A percentile compares a stretch with the other conserved stretches of the same genome.
phyloP scores from a whole-genome alignment of 805 yeast species.

The Kazachstania viticola region DNA sequence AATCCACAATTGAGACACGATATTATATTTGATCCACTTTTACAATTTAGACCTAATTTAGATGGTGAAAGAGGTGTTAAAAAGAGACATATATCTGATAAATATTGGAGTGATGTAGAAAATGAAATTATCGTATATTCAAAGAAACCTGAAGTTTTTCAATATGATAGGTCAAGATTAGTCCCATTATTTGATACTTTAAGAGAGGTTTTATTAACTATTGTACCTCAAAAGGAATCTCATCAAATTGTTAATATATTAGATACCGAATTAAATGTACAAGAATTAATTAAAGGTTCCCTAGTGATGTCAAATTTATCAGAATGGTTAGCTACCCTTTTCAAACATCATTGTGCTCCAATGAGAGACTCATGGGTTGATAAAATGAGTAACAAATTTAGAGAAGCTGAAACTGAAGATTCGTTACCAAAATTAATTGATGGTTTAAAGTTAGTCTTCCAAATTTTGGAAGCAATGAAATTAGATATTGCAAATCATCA shows the following conservation, averaged over 20 bases:
- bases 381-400: slow-evolving; percentile 58
- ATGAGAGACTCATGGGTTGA: slow-evolving; percentile 88
- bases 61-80: slow-evolving; percentile 85
- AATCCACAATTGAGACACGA: slow-evolving; percentile 92
- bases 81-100: slow-evolving; percentile 64
- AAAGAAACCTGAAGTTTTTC: slow-evolving; percentile 18
- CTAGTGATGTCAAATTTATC: slow-evolving; percentile 62
- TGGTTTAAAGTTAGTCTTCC: slow-evolving; percentile 67
- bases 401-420: slow-evolving; percentile 30
- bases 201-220: slow-evolving; percentile 58
- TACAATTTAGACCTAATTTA: slow-evolving; percentile 82
- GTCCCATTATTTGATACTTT: slow-evolving; percentile 69
- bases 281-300: slow-evolving; percentile 61
- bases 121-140: slow-evolving; percentile 45
- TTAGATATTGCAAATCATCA: slow-evolving; percentile 93
- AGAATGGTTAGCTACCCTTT: slow-evolving; percentile 61
- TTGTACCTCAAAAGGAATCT: slow-evolving; percentile 70
- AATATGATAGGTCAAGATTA: slow-evolving; percentile 33
- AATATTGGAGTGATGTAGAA: slow-evolving; percentile 72
- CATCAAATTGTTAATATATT: slow-evolving; percentile 54
- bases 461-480: slow-evolving; percentile 87
- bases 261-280: slow-evolving; percentile 65
- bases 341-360: slow-evolving; percentile 90
- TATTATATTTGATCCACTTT: slow-evolving; percentile 79
- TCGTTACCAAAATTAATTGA: slow-evolving; percentile 48